phyloP scores from a whole-genome alignment of 1,284 basidiomycete species.

The Earliella scabrosa region DNA sequence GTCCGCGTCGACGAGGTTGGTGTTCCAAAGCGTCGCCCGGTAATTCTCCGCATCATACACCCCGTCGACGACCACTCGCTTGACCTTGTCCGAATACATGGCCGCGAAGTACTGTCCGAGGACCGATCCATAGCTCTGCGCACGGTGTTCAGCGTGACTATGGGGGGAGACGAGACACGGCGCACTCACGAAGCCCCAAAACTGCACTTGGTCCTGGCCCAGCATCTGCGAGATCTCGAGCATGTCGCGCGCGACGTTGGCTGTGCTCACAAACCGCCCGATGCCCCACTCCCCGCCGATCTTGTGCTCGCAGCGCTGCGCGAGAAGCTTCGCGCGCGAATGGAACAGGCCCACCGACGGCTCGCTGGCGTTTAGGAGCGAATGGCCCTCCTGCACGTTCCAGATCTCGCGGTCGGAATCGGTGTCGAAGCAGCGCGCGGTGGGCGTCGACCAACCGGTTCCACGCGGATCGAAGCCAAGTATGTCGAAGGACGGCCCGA shows the following conservation, averaged over 20 bases:
- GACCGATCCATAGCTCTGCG: conserved; percentile 46
- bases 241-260: conserved; percentile 54
- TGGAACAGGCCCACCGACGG: conserved; percentile 7
- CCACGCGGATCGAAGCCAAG: conserved; percentile 53
- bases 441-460: conserved; percentile 22
- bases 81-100: conserved; percentile 50
- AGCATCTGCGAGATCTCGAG: conserved; percentile 48
- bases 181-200: conserved; percentile 56
- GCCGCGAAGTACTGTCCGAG: conserved; percentile 49
- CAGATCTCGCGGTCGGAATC: conserved; percentile 24
- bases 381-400: conserved; percentile 12
- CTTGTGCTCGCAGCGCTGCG: conserved; percentile 14
- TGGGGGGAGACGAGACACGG: no score
- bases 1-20: conserved; percentile 31
- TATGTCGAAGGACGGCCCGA: conserved; percentile 52
- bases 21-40: conserved; percentile 25
- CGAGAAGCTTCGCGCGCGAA: conserved; percentile 17
- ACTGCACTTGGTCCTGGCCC: conserved; percentile 49
- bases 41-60: conserved; percentile 33
- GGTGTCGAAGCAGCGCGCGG: conserved; percentile 26
- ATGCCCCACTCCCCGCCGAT: conserved; percentile 33
- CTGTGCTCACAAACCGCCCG: conserved; percentile 45
- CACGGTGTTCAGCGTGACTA: no score
- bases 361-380: conserved; percentile 11
- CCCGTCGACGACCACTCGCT: conserved; percentile 39